Evolutionary conservation across 768 basidiomycete genomes (phyloP), one percentile per base, ranked within the genome.

Genomic region (Macrolepiota fuliginosa): DNA sequence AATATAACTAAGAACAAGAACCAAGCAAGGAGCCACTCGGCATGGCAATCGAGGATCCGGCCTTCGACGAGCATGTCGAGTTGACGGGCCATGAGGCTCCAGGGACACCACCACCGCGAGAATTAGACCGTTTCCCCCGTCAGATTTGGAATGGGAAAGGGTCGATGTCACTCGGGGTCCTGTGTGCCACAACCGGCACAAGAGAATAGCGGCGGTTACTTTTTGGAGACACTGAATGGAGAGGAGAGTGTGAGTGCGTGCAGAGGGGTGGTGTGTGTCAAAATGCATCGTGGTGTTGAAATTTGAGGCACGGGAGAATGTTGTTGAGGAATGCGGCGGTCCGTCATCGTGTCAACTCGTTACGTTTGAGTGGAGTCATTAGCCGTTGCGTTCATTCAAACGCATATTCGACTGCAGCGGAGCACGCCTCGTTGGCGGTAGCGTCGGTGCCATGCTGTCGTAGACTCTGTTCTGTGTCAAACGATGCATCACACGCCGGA

Each of bases 401-500:
- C 24, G 84, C 83, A 72, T 92, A 92, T 64, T 87, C 84, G 68
- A 91, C 90, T 11, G 90, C 90, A 55, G 81, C 81, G 61, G 81
- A 82, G 68, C 90, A 92, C 6, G 90, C 90, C 68, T 90, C 88
- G 68, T 82, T 83, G n/a, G 78, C 75, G 29, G 76, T 71, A 10
- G 79, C 73, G n/a, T 79, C 74, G 42, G 68, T 75, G 22, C 86
- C 89, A 68, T 92, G 90, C 64, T 81, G 82, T 56, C 80, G 81
- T 12, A 92, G 80, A 66, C 80, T 74, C 57, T 85, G 80, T n/a
- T 71, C 79, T 10, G 85, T 82, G 52, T 81, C 71, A 69, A 92
- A 91, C 63, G 77, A 81, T 24, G 84, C 77, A 68, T 92, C 89
- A 69, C 90, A 92, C 9, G 90, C 90, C 27, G 90, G 83, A 78